Evolutionary conservation across 2,329 filamentous ascomycete genomes (phyloP).

Genomic region (Calycina marina): DNA sequence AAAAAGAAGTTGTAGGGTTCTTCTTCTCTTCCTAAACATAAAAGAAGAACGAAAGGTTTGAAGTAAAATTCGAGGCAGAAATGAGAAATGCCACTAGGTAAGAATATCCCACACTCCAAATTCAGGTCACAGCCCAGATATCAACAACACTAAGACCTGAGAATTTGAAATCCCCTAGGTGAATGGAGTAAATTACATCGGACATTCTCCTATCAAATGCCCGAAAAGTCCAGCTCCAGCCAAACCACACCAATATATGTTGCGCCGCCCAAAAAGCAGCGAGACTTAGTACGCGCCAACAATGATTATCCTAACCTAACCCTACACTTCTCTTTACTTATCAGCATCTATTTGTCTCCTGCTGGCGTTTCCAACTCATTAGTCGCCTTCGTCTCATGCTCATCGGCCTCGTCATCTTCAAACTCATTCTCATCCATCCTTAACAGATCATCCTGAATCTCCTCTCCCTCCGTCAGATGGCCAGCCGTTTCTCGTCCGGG

Average conservation of each 20-base stretch:
- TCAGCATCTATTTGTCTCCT: constrained; percentile 7
- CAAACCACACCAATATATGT: background rate
- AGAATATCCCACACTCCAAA: too few species aligned
- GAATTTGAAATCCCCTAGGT: too few species aligned
- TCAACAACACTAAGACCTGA: too few species aligned
- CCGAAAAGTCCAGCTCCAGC: background rate
- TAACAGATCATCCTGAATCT: constrained; percentile 5
- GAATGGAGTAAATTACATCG: too few species aligned
- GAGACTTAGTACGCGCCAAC: background rate
- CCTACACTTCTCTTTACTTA: constrained; percentile 7
- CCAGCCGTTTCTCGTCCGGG: constrained; percentile 13
- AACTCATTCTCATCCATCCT: constrained; percentile 10
- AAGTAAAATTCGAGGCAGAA: too few species aligned
- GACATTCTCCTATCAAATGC: too few species aligned
- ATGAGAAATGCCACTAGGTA: too few species aligned
- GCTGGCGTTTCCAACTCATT: constrained; percentile 10
- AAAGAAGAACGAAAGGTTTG: too few species aligned
- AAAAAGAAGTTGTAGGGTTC: too few species aligned
- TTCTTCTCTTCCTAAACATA: too few species aligned
- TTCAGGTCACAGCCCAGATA: too few species aligned
- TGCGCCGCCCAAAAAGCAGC: background rate
- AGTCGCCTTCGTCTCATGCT: constrained; percentile 8
- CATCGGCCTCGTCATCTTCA: constrained; percentile 8
- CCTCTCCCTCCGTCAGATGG: constrained; percentile 13
- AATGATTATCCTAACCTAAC: background rate